Conservation (phyloP, 306 rosid species). For the Gastrolobium villosum region DNA sequence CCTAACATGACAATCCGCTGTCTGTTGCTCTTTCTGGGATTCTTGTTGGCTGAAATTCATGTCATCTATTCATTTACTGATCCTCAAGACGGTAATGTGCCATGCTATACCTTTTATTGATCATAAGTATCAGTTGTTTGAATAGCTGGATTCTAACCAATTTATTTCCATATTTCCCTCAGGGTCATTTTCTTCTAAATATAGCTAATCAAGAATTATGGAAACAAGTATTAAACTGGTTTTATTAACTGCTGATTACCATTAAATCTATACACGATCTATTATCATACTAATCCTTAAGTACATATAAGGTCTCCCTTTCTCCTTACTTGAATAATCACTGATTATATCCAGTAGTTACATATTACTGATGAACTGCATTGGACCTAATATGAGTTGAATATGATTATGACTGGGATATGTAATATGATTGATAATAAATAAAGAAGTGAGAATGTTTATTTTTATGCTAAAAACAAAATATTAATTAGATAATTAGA, state of each 20-base stretch:
- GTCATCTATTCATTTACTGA: conserved; percentile 60
- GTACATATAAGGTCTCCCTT: background rate
- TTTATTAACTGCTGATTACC: conserved; percentile 11
- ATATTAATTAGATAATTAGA: background rate
- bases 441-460: background rate
- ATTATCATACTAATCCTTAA: background rate
- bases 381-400: background rate
- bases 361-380: background rate
- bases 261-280: conserved; percentile 2
- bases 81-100: conserved; percentile 67
- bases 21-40: conserved; percentile 62
- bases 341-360: background rate
- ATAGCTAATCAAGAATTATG: background rate
- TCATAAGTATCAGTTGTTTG: background rate
- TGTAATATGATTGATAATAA: background rate
- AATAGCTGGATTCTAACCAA: background rate
- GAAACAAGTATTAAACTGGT: background rate
- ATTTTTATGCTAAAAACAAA: background rate
- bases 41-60: conserved; percentile 60
- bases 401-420: background rate
- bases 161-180: background rate
- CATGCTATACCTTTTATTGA: background rate
- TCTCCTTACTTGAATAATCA: conserved; percentile 1
- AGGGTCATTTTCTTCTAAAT: conserved; percentile 5
- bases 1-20: conserved; percentile 51